These are phyloP conservation scores for Acaromyces ingoldii DNA, from an alignment of 1,284 basidiomycete genomes.

Conservation along the genomic window DNA sequence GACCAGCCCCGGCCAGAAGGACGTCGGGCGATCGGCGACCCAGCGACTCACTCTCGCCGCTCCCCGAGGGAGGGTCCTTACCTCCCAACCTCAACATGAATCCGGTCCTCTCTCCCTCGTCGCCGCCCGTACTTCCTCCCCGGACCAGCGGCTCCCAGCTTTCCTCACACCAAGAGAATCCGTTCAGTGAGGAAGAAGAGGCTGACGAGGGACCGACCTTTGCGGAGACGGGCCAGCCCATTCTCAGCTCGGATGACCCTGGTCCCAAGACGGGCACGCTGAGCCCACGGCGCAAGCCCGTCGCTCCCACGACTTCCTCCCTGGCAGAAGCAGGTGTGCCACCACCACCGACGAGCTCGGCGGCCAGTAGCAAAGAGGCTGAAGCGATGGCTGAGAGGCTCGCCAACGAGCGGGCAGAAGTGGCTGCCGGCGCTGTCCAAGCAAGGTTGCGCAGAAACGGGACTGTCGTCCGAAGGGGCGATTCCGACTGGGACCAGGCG, in stretches of 20 bases:
- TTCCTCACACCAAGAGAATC: neutral
- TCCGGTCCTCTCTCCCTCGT: neutral
- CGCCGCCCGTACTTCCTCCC: neutral
- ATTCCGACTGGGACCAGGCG: constrained; percentile 1
- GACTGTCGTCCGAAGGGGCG: neutral
- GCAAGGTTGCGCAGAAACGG: neutral
- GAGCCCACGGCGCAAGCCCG: neutral
- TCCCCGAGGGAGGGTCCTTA: constrained; percentile 3
- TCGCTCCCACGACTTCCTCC: neutral
- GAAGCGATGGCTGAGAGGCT: constrained; percentile 4
- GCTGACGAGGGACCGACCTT: constrained; percentile 3
- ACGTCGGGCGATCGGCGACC: no score
- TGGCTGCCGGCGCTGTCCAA: neutral
- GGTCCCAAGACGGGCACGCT: neutral
- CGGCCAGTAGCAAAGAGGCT: neutral
- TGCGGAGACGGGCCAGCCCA: constrained; percentile 8
- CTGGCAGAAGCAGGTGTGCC: neutral
- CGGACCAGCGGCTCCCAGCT: neutral
- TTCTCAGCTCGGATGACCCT: neutral
- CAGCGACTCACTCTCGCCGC: no score
- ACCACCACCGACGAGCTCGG: neutral
- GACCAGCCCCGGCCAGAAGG: no score
- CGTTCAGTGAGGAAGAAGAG: neutral
- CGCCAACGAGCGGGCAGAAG: constrained; percentile 1
- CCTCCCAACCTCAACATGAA: constrained; percentile 4